These are phyloP conservation scores for Penicillium flavigenum DNA, from an alignment of 495 filamentous ascomycete species.

Conservation along the genomic window DNA sequence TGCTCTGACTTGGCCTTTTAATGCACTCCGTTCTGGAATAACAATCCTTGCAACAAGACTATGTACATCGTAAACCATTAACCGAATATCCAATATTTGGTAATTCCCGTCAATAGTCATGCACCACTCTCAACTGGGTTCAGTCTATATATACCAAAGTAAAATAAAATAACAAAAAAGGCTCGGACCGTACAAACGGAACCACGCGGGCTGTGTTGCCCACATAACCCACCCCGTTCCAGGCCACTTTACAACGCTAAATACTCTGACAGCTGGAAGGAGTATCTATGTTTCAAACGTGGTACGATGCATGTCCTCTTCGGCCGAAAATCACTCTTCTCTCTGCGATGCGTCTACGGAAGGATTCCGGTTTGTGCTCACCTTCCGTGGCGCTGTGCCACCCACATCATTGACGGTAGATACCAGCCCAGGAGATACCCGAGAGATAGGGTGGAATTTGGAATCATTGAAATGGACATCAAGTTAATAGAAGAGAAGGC, in stretches of 20 bases:
- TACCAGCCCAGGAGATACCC: neutral
- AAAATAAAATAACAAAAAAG: conserved; percentile 22
- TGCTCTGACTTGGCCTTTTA: neutral
- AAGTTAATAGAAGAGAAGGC: neutral
- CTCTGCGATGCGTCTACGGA: neutral
- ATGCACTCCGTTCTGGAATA: neutral
- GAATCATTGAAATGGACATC: neutral
- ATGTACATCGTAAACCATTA: neutral
- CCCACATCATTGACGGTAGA: neutral
- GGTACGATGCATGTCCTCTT: neutral
- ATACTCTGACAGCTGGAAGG: neutral
- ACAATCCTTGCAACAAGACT: neutral
- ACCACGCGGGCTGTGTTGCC: conserved; percentile 1
- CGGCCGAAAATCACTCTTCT: conserved; percentile 4
- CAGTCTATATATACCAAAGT: conserved; percentile 12
- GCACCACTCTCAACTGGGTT: neutral
- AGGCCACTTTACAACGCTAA: neutral
- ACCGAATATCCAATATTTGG: neutral
- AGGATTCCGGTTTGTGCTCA: neutral
- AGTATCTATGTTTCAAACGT: neutral
- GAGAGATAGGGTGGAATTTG: neutral
- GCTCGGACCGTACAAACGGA: conserved; percentile 20
- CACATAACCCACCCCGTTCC: neutral
- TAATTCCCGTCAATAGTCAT: neutral
- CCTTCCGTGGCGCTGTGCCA: neutral